Conservation (phyloP, 2,329 filamentous ascomycete genomes). For the Paraconiothyrium sp. region DNA sequence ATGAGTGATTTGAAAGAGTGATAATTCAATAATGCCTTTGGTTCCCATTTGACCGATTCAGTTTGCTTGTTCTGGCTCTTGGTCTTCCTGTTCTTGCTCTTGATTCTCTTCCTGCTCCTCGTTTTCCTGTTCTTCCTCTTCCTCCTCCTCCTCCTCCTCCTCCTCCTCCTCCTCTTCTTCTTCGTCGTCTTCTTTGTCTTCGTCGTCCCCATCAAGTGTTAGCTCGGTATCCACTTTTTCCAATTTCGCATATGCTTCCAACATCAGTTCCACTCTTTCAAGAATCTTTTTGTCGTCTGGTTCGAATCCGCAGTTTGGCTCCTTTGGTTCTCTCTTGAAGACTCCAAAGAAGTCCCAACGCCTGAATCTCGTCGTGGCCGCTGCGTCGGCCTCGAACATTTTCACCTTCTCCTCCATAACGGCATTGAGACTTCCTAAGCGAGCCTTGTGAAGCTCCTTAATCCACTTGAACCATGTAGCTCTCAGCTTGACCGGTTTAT, state of each 20-base stretch:
- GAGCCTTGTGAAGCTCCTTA: constrained; percentile 12
- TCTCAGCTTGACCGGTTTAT: constrained; percentile 6
- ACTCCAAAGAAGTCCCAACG: constrained; percentile 19
- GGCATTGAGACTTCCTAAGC: constrained; percentile 6
- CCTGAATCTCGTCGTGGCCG: constrained; percentile 11
- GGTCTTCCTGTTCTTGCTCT: no score
- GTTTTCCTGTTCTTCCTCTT: no score
- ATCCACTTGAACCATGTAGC: constrained; percentile 19
- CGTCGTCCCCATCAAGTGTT: constrained; percentile 15
- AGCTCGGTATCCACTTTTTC: constrained; percentile 14
- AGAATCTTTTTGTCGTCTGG: constrained; percentile 5
- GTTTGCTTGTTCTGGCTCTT: no score
- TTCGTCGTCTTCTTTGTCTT: no score
- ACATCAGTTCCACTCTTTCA: constrained; percentile 17
- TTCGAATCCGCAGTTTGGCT: constrained; percentile 19
- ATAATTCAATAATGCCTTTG: no score
- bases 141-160: no score
- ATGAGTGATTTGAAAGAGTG: background rate
- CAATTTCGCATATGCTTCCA: constrained; percentile 14
- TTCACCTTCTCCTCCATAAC: constrained; percentile 8
- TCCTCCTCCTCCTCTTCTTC: no score
- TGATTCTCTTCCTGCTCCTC: no score
- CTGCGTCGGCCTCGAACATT: constrained; percentile 3
- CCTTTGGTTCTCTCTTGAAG: constrained; percentile 9
- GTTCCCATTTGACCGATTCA: no score